phyloP scores from a whole-genome alignment of 2,329 filamentous ascomycete genomes.

The Penicillium paneum region DNA sequence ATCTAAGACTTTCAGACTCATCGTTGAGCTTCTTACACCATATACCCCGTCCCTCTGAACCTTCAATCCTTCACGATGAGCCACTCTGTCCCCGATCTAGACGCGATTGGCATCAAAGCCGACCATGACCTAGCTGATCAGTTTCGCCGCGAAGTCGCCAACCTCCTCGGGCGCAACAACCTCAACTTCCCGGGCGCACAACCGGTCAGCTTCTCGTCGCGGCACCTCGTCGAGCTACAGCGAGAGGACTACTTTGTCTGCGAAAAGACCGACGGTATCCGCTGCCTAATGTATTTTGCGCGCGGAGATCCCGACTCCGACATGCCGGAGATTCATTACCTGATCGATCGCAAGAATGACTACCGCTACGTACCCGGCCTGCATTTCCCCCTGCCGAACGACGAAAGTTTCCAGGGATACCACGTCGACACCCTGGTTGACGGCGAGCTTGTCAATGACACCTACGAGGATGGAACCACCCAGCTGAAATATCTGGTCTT shows the following conservation, averaged over 20 bases:
- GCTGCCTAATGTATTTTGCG: constrained; percentile 90
- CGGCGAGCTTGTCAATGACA: constrained; percentile 88
- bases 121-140: constrained; percentile 57
- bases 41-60: neutral
- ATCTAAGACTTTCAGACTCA: neutral
- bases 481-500: constrained; percentile 87
- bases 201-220: constrained; percentile 83
- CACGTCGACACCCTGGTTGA: constrained; percentile 82
- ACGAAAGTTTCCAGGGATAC: constrained; percentile 60
- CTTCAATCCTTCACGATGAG: constrained; percentile 28
- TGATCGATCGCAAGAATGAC: constrained; percentile 97
- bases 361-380: constrained; percentile 81
- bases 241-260: constrained; percentile 91
- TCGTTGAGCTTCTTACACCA: neutral
- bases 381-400: constrained; percentile 72
- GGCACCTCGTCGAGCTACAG: constrained; percentile 78
- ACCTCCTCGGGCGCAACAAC: constrained; percentile 67
- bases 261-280: constrained; percentile 95
- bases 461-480: constrained; percentile 61
- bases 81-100: constrained; percentile 42
- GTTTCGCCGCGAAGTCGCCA: constrained; percentile 71
- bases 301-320: constrained; percentile 51
- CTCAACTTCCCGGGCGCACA: constrained; percentile 82
- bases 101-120: constrained; percentile 59
- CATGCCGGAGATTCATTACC: constrained; percentile 72